A percentile compares a stretch with the other conserved stretches of the same genome.
These are phyloP conservation scores for Penicillium sp. DNA, from an alignment of 2,329 filamentous ascomycete genomes.

Conservation along the genomic window DNA sequence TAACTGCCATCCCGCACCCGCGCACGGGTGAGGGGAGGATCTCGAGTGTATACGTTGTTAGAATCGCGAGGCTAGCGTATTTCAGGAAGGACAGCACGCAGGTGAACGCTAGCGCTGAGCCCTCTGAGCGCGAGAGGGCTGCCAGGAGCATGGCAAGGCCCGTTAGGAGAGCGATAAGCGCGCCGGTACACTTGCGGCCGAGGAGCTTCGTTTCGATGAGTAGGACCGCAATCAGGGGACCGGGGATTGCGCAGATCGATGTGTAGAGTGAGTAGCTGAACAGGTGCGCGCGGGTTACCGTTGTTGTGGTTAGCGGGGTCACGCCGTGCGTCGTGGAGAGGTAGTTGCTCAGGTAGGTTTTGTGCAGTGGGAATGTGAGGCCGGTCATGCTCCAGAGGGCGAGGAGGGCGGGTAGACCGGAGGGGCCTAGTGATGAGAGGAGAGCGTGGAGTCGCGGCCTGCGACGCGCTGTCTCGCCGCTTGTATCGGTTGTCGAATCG, in stretches of 20 bases:
- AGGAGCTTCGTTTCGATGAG: constrained; percentile 21
- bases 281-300: constrained; percentile 21
- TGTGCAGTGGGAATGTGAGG: constrained; percentile 25
- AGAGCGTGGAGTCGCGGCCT: neutral
- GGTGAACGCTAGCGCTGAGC: constrained; percentile 20
- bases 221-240: constrained; percentile 20
- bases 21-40: constrained; percentile 20
- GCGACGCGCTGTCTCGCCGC: neutral
- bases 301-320: constrained; percentile 14
- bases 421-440: neutral
- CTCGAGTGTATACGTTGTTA: constrained; percentile 27
- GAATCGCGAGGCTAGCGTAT: constrained; percentile 19
- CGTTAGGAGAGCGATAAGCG: constrained; percentile 22
- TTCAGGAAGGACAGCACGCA: constrained; percentile 25
- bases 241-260: constrained; percentile 24
- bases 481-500: constrained; percentile 24
- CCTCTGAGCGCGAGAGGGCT: constrained; percentile 16
- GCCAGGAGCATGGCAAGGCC: constrained; percentile 26
- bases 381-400: constrained; percentile 24
- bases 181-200: constrained; percentile 24
- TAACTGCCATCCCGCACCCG: constrained; percentile 19
- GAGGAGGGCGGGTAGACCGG: constrained; percentile 10
- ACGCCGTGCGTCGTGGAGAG: constrained; percentile 17
- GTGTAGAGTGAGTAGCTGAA: constrained; percentile 25
- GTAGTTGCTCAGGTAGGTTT: constrained; percentile 16